Evolutionary conservation across 805 yeast species (phyloP).

Genomic region (Candida khao-thaluensis): DNA sequence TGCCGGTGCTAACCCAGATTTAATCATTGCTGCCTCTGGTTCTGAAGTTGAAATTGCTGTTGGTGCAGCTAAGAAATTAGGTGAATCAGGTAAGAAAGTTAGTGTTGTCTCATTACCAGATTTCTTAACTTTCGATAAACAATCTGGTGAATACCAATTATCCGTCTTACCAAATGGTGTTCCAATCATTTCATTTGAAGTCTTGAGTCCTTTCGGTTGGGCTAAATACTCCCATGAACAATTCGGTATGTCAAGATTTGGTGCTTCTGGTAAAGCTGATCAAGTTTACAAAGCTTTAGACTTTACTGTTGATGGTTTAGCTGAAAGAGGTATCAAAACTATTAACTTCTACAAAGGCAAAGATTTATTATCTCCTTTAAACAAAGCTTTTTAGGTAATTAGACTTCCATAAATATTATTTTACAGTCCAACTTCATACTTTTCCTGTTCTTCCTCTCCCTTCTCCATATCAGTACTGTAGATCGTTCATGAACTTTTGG

Average conservation of each 20-base stretch:
- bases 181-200: constrained; percentile 93
- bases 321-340: constrained; percentile 78
- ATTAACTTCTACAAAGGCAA: constrained; percentile 65
- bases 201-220: constrained; percentile 90
- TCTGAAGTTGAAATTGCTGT: constrained; percentile 86
- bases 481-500: no score
- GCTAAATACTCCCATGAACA: constrained; percentile 93
- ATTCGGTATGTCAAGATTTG: constrained; percentile 93
- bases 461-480: no score
- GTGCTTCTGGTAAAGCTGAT: constrained; percentile 89
- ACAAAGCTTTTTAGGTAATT: constrained; percentile 61
- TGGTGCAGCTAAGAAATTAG: constrained; percentile 76
- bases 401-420: no score
- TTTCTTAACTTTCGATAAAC: constrained; percentile 84
- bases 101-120: constrained; percentile 92
- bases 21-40: constrained; percentile 87
- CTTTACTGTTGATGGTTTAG: constrained; percentile 91
- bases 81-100: constrained; percentile 65
- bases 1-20: constrained; percentile 53
- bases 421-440: no score
- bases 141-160: constrained; percentile 74
- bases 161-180: constrained; percentile 92
- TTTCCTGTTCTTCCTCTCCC: no score
- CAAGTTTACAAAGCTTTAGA: constrained; percentile 82
- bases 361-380: constrained; percentile 70